These are phyloP conservation scores for Apiospora arundinis DNA, from an alignment of 2,329 filamentous ascomycete genomes.

Conservation along the genomic window DNA sequence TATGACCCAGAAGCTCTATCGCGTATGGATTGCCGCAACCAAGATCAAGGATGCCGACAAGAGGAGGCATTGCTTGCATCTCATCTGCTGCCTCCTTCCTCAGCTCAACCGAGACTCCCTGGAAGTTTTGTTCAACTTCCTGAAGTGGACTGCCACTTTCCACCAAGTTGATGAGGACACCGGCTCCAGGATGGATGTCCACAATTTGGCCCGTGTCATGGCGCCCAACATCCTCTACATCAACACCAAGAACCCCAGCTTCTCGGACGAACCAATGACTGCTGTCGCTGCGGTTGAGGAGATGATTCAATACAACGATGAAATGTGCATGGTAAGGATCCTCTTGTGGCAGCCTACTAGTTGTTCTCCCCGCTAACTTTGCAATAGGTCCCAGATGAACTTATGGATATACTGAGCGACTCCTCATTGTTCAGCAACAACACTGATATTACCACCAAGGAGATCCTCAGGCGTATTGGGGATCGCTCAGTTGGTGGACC, in stretches of 20 bases:
- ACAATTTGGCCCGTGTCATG: conserved; percentile 96
- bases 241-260: conserved; percentile 65
- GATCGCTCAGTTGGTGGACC: conserved; percentile 67
- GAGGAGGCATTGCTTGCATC: conserved; percentile 83
- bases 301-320: conserved; percentile 90
- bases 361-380: conserved; percentile 31
- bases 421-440: conserved; percentile 79
- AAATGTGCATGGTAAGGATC: conserved; percentile 85
- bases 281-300: conserved; percentile 93
- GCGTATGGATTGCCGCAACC: conserved; percentile 87
- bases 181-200: conserved; percentile 98
- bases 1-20: conserved; percentile 93
- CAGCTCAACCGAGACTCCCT: conserved; percentile 92
- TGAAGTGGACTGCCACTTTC: conserved; percentile 98
- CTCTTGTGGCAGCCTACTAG: not conserved
- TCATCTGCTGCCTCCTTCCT: conserved; percentile 90
- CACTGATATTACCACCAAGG: conserved; percentile 92
- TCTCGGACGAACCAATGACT: conserved; percentile 88
- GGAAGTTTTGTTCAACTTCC: conserved; percentile 93
- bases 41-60: conserved; percentile 84
- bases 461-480: conserved; percentile 92
- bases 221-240: conserved; percentile 92
- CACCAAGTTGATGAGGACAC: conserved; percentile 96
- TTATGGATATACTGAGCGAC: conserved; percentile 86
- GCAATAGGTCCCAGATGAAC: conserved; percentile 85